Base-by-base conservation (phyloP, 164 flowering plant species). In the Nelumbo lutea region DNA sequence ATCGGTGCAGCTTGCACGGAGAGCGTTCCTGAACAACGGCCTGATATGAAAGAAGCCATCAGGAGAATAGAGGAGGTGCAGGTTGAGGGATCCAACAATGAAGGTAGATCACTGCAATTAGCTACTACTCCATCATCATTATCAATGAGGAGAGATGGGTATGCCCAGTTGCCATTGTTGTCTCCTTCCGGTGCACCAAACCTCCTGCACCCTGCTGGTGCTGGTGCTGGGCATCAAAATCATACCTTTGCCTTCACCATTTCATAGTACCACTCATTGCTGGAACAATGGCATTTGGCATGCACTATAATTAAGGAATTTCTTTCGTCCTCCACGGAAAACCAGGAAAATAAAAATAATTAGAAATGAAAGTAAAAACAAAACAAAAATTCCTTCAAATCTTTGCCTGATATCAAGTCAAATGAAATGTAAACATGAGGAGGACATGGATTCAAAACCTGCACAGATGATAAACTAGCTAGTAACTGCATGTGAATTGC, bases 1-100 rank as follows among this genome's bases (percentile, higher is more conserved):
- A 76, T 93, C 2, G 97, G 90, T 13, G 86, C 82, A 1, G 81
- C 75, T 44, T 93, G 98, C 75, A 75, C 81, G 1, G 84, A 84
- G 42, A 72, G 69, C 10, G 74, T 80, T 68, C 88, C 86, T 0
- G 81, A 80, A 9, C 45, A 67, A 46, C 73, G 97, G 60, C 79
- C 77, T 0, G 79, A 75, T 39, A 79, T 93, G 82, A 82, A 68
- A 70, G 94, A 88, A 58, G 91, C 85, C 43, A 76, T 82, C 64
- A 80, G 78, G 59, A 84, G 77, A 81, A 86, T 91, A 79, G 89
- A 89, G 64, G 88, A 83, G 67, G 72, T 85, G 68, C 82, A 77
- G 2, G 69, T 58, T 58, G 76, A 52, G 42, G 64, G 62, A 43
- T 2, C 0, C 44, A 47, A 52, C 42, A 60, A 53, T 5, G 66